Percentiles rank a stretch among this genome's conserved stretches.
These are phyloP conservation scores for Cephalotrichum gorgonifer DNA, from an alignment of 2,329 filamentous ascomycete genomes.

Conservation along the genomic window DNA sequence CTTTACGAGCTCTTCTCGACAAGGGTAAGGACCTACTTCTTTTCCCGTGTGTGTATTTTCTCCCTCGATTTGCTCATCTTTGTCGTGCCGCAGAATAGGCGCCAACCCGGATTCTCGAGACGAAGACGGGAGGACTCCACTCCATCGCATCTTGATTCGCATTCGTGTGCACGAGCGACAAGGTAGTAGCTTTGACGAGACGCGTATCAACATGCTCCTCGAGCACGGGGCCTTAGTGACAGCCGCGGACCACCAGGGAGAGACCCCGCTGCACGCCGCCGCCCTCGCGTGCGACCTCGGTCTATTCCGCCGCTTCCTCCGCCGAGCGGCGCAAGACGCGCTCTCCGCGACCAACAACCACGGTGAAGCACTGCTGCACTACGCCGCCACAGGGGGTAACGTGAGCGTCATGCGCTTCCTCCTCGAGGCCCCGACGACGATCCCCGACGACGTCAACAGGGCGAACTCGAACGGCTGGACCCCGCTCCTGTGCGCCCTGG, in stretches of 20 bases:
- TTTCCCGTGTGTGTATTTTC: neutral
- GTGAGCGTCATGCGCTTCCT: constrained; percentile 4
- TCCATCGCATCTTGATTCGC: neutral
- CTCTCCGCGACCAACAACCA: neutral
- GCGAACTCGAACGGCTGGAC: constrained; percentile 6
- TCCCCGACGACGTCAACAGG: constrained; percentile 4
- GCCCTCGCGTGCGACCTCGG: neutral
- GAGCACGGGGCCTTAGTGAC: neutral
- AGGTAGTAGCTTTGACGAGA: neutral
- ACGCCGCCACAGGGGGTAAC: constrained; percentile 7
- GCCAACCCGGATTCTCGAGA: neutral
- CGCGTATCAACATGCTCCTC: neutral
- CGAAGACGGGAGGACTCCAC: neutral
- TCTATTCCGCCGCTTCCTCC: neutral
- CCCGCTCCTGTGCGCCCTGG: constrained; percentile 8
- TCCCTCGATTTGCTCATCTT: neutral
- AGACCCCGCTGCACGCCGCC: neutral
- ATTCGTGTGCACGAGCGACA: neutral
- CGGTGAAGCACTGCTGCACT: constrained; percentile 7
- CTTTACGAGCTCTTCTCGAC: constrained; percentile 3
- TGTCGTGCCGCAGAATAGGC: neutral
- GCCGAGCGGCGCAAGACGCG: neutral
- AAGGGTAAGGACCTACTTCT: neutral
- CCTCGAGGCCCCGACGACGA: neutral
- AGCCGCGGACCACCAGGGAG: neutral